A percentile compares a stretch with the other conserved stretches of the same genome.
Conservation (phyloP, 495 filamentous ascomycete species). For the Podospora tetraspora region DNA sequence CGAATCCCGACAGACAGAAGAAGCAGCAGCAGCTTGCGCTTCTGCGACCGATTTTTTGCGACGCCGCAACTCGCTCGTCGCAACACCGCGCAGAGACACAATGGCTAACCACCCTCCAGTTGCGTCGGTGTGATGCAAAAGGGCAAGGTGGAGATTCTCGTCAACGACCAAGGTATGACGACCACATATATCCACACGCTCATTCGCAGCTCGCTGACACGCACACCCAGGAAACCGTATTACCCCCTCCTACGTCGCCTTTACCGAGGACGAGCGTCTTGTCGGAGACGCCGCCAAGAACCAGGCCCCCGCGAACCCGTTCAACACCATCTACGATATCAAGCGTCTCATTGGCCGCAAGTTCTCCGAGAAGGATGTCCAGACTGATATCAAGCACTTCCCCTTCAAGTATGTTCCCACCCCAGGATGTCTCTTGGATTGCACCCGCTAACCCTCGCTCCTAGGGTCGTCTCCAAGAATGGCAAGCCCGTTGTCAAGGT, state of each 20-base stretch:
- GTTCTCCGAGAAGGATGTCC: slow-evolving; percentile 78
- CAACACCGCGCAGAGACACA: neutral
- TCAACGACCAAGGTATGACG: slow-evolving; percentile 70
- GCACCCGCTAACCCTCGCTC: slow-evolving; percentile 11
- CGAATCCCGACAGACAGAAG: neutral
- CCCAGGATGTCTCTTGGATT: neutral
- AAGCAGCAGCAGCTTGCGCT: neutral
- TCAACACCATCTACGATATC: slow-evolving; percentile 84
- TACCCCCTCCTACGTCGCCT: slow-evolving; percentile 97
- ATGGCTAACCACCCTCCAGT: slow-evolving; percentile 22
- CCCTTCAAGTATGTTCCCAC: slow-evolving; percentile 58
- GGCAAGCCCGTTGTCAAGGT: slow-evolving; percentile 78
- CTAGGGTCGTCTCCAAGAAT: slow-evolving; percentile 64
- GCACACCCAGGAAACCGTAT: slow-evolving; percentile 76
- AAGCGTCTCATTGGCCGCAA: slow-evolving; percentile 93
- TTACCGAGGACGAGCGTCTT: slow-evolving; percentile 93
- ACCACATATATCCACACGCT: too few relatives aligned
- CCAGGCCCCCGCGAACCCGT: slow-evolving; percentile 91
- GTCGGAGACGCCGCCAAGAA: slow-evolving; percentile 99
- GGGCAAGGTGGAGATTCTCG: slow-evolving; percentile 96
- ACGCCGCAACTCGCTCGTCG: neutral
- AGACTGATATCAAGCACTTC: slow-evolving; percentile 83
- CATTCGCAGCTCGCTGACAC: slow-evolving; percentile 7
- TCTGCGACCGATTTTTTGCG: neutral
- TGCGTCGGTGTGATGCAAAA: slow-evolving; percentile 98